These are phyloP conservation scores for Phytophthora pisi DNA, from an alignment of 352 stramenopile genomes.

Conservation along the genomic window DNA sequence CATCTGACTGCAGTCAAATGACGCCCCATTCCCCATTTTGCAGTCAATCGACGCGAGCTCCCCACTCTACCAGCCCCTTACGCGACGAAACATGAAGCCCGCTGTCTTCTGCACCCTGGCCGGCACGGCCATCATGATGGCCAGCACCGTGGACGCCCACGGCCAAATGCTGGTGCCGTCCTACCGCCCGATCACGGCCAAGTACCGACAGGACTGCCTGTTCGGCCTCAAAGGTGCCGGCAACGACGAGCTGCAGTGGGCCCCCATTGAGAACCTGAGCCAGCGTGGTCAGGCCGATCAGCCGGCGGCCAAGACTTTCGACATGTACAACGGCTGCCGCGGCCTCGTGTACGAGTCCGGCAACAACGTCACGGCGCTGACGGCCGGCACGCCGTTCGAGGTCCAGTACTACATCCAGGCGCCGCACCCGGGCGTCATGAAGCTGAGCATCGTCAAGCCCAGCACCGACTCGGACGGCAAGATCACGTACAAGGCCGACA, in stretches of 20 bases:
- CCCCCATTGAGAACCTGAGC: slow-evolving; percentile 60
- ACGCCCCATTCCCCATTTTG: slow-evolving; percentile 15
- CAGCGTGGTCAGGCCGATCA: slow-evolving; percentile 53
- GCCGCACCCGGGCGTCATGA: slow-evolving; percentile 53
- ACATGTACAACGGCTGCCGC: slow-evolving; percentile 66
- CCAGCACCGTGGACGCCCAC: slow-evolving; percentile 33
- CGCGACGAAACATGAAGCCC: slow-evolving; percentile 34
- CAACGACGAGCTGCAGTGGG: slow-evolving; percentile 54
- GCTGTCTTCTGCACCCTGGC: slow-evolving; percentile 34
- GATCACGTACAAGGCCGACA: slow-evolving; percentile 56
- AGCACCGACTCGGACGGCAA: slow-evolving; percentile 43
- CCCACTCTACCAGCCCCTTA: not conserved
- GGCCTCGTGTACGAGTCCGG: slow-evolving; percentile 56
- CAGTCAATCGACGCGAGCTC: slow-evolving; percentile 3
- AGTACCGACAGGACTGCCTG: slow-evolving; percentile 48
- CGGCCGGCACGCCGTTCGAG: slow-evolving; percentile 48
- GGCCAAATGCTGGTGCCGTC: slow-evolving; percentile 43
- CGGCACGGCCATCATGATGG: slow-evolving; percentile 27
- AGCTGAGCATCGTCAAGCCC: slow-evolving; percentile 61
- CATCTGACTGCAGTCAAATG: not conserved
- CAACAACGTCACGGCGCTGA: slow-evolving; percentile 52
- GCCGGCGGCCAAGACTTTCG: slow-evolving; percentile 49
- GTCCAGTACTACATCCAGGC: slow-evolving; percentile 61
- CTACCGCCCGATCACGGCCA: slow-evolving; percentile 44
- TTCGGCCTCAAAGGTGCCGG: slow-evolving; percentile 50